Percentiles rank a stretch among this genome's conserved stretches.
These are phyloP conservation scores for Mycogone perniciosa DNA, from an alignment of 2,329 filamentous ascomycete species.

Conservation along the genomic window DNA sequence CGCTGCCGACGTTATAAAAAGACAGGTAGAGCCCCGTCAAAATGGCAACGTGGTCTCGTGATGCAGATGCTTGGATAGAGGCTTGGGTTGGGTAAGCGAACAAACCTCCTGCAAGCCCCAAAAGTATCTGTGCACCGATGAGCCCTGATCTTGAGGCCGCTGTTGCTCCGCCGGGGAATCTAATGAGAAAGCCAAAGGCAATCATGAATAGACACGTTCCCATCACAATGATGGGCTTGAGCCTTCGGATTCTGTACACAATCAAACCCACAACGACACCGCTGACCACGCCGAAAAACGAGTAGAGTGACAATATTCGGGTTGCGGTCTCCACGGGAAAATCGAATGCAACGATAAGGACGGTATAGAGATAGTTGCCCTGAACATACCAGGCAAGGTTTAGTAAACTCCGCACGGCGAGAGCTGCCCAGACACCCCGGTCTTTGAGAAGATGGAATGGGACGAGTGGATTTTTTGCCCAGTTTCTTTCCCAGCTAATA, in stretches of 20 bases:
- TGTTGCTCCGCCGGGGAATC: conserved; percentile 44
- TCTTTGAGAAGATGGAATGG: conserved; percentile 53
- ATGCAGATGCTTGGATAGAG: conserved; percentile 33
- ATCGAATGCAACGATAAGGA: conserved; percentile 52
- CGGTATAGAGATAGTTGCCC: conserved; percentile 53
- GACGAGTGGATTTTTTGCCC: conserved; percentile 45
- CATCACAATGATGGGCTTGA: conserved; percentile 53
- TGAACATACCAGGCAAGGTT: conserved; percentile 52
- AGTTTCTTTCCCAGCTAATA: conserved; percentile 46
- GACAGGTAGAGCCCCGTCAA: conserved; percentile 34
- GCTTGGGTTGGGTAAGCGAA: conserved; percentile 41
- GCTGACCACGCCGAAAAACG: conserved; percentile 46
- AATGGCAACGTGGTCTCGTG: conserved; percentile 32
- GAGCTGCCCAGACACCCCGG: conserved; percentile 54
- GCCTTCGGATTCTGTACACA: conserved; percentile 44
- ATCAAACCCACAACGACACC: conserved; percentile 46
- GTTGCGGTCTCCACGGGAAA: conserved; percentile 49
- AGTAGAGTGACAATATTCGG: conserved; percentile 50
- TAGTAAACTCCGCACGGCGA: conserved; percentile 46
- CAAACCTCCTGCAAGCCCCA: conserved; percentile 53
- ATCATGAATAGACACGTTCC: conserved; percentile 51
- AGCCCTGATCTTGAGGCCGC: conserved; percentile 40
- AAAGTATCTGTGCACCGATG: conserved; percentile 48
- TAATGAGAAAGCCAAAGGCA: conserved; percentile 50
- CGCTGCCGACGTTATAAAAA: conserved; percentile 36